Evolutionary conservation across 2,329 filamentous ascomycete genomes (phyloP), one percentile per base, ranked within the genome.

Genomic region (Epicoccum nigrum): DNA sequence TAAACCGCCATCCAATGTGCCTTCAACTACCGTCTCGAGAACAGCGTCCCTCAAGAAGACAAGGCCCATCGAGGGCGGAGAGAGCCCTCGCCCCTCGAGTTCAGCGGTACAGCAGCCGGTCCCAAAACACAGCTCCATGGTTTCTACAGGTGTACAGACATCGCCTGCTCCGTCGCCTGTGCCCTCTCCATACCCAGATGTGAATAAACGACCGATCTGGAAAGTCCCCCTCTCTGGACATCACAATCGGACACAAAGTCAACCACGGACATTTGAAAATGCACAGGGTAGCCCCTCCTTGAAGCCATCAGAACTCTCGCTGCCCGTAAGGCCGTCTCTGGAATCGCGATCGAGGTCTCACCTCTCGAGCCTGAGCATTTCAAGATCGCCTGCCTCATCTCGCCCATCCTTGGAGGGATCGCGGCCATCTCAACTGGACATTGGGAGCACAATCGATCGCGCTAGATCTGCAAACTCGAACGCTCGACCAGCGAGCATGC

Each of bases 101-200:
- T 57, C 68, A 28, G 40, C 58, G 25, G 64, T 76, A 31, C 81
- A 59, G 27, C 75, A 78, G 46, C 77, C 77, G 2, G 73, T 76
- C 33, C 80, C 84, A 27, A 76, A 72, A 58, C 76, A 76, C 41
- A 75, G 82, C 39, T 49, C 66, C 34, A 82, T 87, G 80, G 81
- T 86, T 7, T 89, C 86, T 8, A 87, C 85, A 48, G 92, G 91
- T 11, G 95, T 91, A 0, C 93, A 94, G 86, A 96, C 92, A 3
- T 81, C 78, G 9, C 82, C 85, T 2, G 77, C 80, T 20, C 74
- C 77, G 27, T 71, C 71, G 16, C 68, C 68, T 16, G 54, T 43
- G 15, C 60, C 65, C 27, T 67, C 67, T 35, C 74, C 73, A 35
- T 63, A 69, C 32, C 70, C 73, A 2, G 74, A 77, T 19, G 60